Evolutionary conservation across 305 asterid genomes (phyloP), one percentile per base, ranked within the genome.

Genomic region (Withania somnifera): DNA sequence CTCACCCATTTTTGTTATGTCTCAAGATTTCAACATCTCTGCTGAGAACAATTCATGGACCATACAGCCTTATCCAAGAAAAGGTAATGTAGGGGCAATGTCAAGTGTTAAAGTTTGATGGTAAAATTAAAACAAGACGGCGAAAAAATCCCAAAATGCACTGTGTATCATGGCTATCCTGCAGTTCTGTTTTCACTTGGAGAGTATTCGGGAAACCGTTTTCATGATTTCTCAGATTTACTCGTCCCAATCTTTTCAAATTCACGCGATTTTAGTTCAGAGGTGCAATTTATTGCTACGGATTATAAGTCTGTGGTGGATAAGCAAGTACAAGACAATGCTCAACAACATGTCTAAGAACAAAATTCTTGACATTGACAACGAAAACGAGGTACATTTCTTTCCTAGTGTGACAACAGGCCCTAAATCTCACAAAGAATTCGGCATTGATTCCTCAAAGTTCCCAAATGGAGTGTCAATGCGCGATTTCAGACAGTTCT

Each of bases 201-300:
- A 24, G 98, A 97, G 22, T 91, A 5, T 54, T 45, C 92, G 1
- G 97, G 98, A 17, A 94, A 94, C n/a, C 87, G 85, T 67, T 94
- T 93, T 89, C 98, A 94, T 34, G 97, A 90, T 76, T 92, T 92
- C 36, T 84, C 95, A 10, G 97, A 94, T 60, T 13, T 91, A 28
- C 14, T 94, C 19, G 20, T 91, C 0, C 98, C 98, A 1, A 19
- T 92, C 4, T 92, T 86, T 79, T 42, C 93, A 17, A 90, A 91
- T 11, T 89, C 93, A 0, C 84, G 54, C 14, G 77, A 32, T 22
- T 90, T 88, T 90, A 63, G 82, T 2, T 78, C 78, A 36, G 88
- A 90, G 0, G 94, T 91, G 9, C 86, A 90, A 4, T 90, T 94
- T 84, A 92, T 94, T 30, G 91, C 88, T n/a, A 87, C 86, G 0